Evolutionary conservation across 1,139 yeast species (phyloP).

Genomic region (Suzukiozyma palmioleophila): DNA sequence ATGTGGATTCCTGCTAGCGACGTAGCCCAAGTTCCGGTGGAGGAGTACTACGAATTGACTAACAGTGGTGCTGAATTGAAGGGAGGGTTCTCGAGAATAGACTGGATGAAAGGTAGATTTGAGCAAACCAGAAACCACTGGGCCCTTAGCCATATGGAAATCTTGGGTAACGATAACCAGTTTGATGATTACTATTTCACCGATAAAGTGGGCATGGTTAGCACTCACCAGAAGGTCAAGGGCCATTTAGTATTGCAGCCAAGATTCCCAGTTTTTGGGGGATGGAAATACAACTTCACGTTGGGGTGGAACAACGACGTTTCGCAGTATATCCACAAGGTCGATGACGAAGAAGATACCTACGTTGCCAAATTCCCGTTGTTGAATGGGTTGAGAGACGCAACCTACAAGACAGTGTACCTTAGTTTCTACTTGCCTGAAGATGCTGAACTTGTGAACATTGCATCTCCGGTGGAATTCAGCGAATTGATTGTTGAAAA

Average conservation of each 20-base stretch:
- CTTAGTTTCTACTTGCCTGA: slow-evolving; percentile 80
- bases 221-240: slow-evolving; percentile 59
- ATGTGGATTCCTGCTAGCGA: slow-evolving; percentile 60
- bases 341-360: slow-evolving; percentile 39
- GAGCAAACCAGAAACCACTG: slow-evolving; percentile 41
- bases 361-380: slow-evolving; percentile 68
- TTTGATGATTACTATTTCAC: slow-evolving; percentile 68
- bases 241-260: slow-evolving; percentile 64
- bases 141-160: slow-evolving; percentile 52
- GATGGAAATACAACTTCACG: slow-evolving; percentile 94
- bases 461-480: slow-evolving; percentile 54
- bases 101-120: slow-evolving; percentile 58
- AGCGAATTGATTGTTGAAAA: slow-evolving; percentile 30
- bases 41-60: slow-evolving; percentile 80
- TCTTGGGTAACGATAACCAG: slow-evolving; percentile 41
- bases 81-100: slow-evolving; percentile 72
- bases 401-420: slow-evolving; percentile 59
- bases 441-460: slow-evolving; percentile 63
- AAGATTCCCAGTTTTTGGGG: slow-evolving; percentile 90
- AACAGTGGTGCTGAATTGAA: slow-evolving; percentile 70
- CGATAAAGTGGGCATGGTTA: slow-evolving; percentile 93
- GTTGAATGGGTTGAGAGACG: slow-evolving; percentile 66
- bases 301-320: slow-evolving; percentile 81
- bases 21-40: slow-evolving; percentile 46
- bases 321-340: slow-evolving; percentile 44